Evolutionary conservation across 192 early-diverging fungal species (phyloP), one percentile per base, ranked within the genome.

Genomic region (Coemansia sp.): DNA sequence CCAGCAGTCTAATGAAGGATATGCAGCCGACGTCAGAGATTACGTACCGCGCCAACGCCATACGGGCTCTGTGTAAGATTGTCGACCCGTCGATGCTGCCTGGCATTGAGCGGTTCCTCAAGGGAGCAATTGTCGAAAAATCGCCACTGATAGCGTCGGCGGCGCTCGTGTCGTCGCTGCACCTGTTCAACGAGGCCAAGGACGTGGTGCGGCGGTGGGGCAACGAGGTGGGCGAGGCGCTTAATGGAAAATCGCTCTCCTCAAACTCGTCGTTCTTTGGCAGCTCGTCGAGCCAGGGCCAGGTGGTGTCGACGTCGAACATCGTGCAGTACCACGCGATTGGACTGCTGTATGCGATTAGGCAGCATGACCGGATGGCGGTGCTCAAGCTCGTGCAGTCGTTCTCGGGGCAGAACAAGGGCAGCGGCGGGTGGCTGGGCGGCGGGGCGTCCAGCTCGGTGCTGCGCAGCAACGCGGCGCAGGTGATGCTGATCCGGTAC

Each of bases 271-370:
- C 78, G 20, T 85, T 80, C 77, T 85, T 85, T 75, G 74, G 76
- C 53, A 53, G 72, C 24, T 69, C 67, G 27, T 46, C 80, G 31
- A 40, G 45, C 24, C 62, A 69, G 39, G 50, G 38, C 22, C 69
- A 72, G 59, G 77, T 86, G 19, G 75, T 81, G 45, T 89, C 89
- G 17, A 90, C 82, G 48, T 92, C 92, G n/a, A 90, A 90, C 64
- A 94, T 93, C 77, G 89, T 90, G 38, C 97, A 99, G 84, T 99
- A 99, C 80, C 97, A 99, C 71, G 96, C 97, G n/a, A 76, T 98
- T 13, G 97, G 96, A 3, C 84, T 99, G 9, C 73, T 99, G 79
- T 99, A 97, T 71, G 89, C 89, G 56, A 98, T 99, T 62, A 87
- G 94, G 12, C 93, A 96, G 75, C 95, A 97, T 74, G 97, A 99